These are phyloP conservation scores for Lunularia cruciata DNA, from an alignment of 225 moss, liverwort and hornwort genomes.

Conservation along the genomic window DNA sequence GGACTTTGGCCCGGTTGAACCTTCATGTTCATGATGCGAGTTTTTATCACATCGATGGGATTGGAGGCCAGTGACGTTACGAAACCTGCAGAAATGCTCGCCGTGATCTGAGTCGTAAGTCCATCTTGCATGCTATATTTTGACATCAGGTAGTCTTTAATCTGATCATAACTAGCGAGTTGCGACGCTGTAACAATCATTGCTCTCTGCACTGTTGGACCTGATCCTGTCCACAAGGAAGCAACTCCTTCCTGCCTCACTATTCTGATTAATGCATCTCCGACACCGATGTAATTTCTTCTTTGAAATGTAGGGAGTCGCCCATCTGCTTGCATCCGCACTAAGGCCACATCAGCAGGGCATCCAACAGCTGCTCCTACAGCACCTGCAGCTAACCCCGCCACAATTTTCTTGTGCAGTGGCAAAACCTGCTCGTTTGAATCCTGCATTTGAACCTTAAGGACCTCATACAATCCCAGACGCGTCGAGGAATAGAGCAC, in stretches of 20 bases:
- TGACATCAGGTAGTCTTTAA: slow-evolving; percentile 52
- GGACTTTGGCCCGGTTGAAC: slow-evolving; percentile 38
- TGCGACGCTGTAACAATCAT: slow-evolving; percentile 81
- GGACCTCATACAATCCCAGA: slow-evolving; percentile 60
- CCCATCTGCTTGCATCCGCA: slow-evolving; percentile 83
- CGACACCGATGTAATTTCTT: slow-evolving; percentile 62
- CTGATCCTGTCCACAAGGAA: slow-evolving; percentile 71
- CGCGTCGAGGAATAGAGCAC: slow-evolving; percentile 69
- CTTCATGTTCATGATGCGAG: slow-evolving; percentile 80
- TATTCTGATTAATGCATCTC: slow-evolving; percentile 60
- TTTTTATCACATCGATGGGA: slow-evolving; percentile 80
- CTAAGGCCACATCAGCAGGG: slow-evolving; percentile 71
- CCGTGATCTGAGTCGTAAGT: slow-evolving; percentile 58
- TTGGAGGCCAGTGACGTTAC: slow-evolving; percentile 66
- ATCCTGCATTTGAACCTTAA: slow-evolving; percentile 59
- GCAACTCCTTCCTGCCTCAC: slow-evolving; percentile 54
- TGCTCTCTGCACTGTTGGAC: slow-evolving; percentile 64
- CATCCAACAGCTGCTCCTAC: slow-evolving; percentile 62
- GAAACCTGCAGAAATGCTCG: slow-evolving; percentile 68
- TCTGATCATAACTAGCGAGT: slow-evolving; percentile 72
- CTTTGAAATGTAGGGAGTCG: slow-evolving; percentile 40
- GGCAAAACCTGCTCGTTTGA: slow-evolving; percentile 41
- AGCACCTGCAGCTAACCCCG: slow-evolving; percentile 55
- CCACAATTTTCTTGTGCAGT: slow-evolving; percentile 55
- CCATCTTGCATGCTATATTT: slow-evolving; percentile 43